phyloP scores from a whole-genome alignment of 1,139 yeast species.

The Hemisphaericaspora xylofermentans region DNA sequence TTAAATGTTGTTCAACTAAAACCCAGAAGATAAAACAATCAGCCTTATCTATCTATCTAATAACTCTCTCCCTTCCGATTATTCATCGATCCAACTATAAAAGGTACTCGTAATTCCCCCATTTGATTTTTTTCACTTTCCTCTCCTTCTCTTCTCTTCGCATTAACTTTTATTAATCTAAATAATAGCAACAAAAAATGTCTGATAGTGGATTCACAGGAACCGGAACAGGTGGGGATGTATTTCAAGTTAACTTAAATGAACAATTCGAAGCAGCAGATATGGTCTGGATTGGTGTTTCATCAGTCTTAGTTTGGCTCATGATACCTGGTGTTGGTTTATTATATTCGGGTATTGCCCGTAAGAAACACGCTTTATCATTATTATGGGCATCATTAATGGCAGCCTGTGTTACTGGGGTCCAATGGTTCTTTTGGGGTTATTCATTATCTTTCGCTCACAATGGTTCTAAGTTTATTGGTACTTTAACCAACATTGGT shows the following conservation, averaged over 20 bases:
- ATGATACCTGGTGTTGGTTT: conserved; percentile 96
- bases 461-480: conserved; percentile 68
- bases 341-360: conserved; percentile 83
- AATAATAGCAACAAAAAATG: not conserved
- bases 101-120: not conserved
- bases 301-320: conserved; percentile 81
- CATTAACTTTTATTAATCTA: not conserved
- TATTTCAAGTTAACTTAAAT: conserved; percentile 70
- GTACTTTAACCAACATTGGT: conserved; percentile 77
- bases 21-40: not conserved
- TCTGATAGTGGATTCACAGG: conserved; percentile 41
- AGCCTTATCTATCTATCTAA: not conserved
- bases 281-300: conserved; percentile 84
- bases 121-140: not conserved
- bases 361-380: conserved; percentile 90
- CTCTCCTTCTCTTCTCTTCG: not conserved
- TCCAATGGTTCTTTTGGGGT: conserved; percentile 99
- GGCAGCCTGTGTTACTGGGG: conserved; percentile 76
- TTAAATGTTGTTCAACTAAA: too few species aligned
- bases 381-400: conserved; percentile 91
- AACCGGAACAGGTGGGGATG: conserved; percentile 76
- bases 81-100: not conserved
- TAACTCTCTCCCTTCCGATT: too few species aligned
- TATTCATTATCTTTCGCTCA: conserved; percentile 84
- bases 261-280: conserved; percentile 71